Conservation (phyloP, 805 yeast species). For the Candida saitoana region DNA sequence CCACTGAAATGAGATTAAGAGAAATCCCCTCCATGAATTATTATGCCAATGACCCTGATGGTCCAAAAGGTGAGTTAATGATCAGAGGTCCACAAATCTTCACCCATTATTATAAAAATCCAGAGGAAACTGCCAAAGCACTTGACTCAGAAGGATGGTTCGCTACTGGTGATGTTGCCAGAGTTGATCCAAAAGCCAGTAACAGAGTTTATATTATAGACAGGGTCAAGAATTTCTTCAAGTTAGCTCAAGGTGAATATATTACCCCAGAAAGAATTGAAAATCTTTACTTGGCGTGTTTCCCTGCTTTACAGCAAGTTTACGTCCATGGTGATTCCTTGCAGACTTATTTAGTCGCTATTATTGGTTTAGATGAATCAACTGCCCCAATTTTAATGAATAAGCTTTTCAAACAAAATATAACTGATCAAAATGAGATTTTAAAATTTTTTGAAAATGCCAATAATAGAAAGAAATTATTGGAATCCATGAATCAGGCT, state of each 20-base stretch:
- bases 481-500: constrained; percentile 20
- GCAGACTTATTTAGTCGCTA: constrained; percentile 25
- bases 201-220: constrained; percentile 44
- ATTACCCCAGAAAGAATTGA: constrained; percentile 40
- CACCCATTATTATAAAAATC: constrained; percentile 46
- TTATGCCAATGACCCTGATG: constrained; percentile 25
- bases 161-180: constrained; percentile 51
- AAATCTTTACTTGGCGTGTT: constrained; percentile 25
- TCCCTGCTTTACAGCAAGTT: constrained; percentile 25
- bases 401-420: constrained; percentile 12
- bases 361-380: constrained; percentile 24
- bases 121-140: constrained; percentile 43
- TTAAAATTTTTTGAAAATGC: constrained; percentile 19
- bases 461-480: constrained; percentile 18
- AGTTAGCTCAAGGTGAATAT: constrained; percentile 44
- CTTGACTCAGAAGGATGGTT: constrained; percentile 52
- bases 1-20: constrained; percentile 49
- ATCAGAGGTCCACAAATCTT: constrained; percentile 56
- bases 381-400: constrained; percentile 15
- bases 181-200: constrained; percentile 22
- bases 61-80: constrained; percentile 51
- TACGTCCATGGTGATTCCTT: constrained; percentile 32
- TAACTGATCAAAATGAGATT: constrained; percentile 14
- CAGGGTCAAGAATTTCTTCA: constrained; percentile 42
- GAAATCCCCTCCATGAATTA: constrained; percentile 65